Evolutionary conservation across 73 alveolate species (phyloP), one percentile per base, ranked within the genome.

Genomic region (Symbiodinium natans): DNA sequence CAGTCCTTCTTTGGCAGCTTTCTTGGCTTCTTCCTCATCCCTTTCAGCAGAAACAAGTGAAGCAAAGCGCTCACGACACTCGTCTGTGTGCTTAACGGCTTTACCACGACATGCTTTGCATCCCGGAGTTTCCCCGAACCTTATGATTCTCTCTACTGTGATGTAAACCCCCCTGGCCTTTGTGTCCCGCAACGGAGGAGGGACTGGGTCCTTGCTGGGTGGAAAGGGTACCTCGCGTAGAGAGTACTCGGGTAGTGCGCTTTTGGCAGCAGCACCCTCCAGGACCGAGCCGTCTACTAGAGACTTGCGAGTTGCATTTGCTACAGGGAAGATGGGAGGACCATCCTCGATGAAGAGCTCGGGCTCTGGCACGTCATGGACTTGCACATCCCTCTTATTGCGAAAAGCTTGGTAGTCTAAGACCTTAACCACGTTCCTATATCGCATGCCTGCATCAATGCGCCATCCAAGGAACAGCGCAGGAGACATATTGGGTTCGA

Each of bases 281-380:
- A 63, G 73, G 73, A 25, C 25, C 25, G 17, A 11, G 19, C 33
- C 19, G 25, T 46, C 82, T 13, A 34, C 83, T 2, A 46, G 59
- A 21, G 59, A 13, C 25, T 2, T 13, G 59, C 59, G 59, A 46
- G 9, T 0, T 3, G 93, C 46, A 33, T 7, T 5, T 25, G 93
- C 93, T 6, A 86, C 25, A 3, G 93, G 93, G 42, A 86, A 86
- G 8, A 46, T 10, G 1, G 93, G 93, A 4, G 48, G 59, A 19
- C 93, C 83, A 1, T 86, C 93, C 10, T 86, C 93, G 3, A 54
- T 40, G 34, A 52, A 86, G 83, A 86, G 33, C 41, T 86, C 93
- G 36, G 82, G 29, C 23, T 86, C 83, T 6, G 93, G 93, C 0
- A 52, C 93, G 39, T 86, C 83, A 31, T n/a, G 2, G 1, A 36